Percentiles rank a stretch among this genome's conserved stretches.
Evolutionary conservation across 2,329 filamentous ascomycete species (phyloP).

Genomic region (Cylindrodendrum hubeiense): DNA sequence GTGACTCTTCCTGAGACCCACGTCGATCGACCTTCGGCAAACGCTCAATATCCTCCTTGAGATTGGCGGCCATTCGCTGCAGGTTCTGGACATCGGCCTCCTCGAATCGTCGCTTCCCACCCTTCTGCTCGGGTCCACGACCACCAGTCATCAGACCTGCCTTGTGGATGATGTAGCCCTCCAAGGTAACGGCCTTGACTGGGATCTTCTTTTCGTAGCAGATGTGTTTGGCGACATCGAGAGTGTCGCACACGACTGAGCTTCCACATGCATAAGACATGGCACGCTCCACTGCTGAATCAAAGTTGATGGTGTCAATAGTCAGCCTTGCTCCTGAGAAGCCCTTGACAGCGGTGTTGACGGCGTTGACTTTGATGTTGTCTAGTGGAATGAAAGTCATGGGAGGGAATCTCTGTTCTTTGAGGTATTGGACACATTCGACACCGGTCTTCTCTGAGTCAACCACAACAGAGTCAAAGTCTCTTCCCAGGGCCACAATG

Average conservation of each 20-base stretch:
- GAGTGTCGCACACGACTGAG: constrained; percentile 91
- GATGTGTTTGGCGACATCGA: constrained; percentile 88
- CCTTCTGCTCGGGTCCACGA: constrained; percentile 80
- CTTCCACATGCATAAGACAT: constrained; percentile 96
- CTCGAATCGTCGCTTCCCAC: constrained; percentile 85
- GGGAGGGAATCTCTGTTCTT: constrained; percentile 86
- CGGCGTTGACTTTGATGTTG: constrained; percentile 94
- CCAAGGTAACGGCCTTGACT: constrained; percentile 93
- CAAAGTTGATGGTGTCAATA: constrained; percentile 96
- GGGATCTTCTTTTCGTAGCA: constrained; percentile 88
- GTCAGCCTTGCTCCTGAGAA: constrained; percentile 88
- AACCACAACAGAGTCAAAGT: constrained; percentile 95
- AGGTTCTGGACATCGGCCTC: constrained; percentile 90
- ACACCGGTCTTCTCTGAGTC: constrained; percentile 95
- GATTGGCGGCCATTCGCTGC: constrained; percentile 79
- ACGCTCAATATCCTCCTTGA: constrained; percentile 81
- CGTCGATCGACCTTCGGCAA: constrained; percentile 84
- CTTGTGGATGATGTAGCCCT: constrained; percentile 97
- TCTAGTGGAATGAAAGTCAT: constrained; percentile 97
- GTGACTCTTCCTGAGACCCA: constrained; percentile 80
- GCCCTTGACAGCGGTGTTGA: constrained; percentile 91
- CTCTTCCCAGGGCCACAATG: constrained; percentile 88
- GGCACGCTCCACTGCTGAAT: constrained; percentile 86
- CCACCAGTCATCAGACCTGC: constrained; percentile 97
- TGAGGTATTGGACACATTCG: constrained; percentile 94